Conservation (phyloP, 352 stramenopile genomes). For the Phytophthora pluvialis region DNA sequence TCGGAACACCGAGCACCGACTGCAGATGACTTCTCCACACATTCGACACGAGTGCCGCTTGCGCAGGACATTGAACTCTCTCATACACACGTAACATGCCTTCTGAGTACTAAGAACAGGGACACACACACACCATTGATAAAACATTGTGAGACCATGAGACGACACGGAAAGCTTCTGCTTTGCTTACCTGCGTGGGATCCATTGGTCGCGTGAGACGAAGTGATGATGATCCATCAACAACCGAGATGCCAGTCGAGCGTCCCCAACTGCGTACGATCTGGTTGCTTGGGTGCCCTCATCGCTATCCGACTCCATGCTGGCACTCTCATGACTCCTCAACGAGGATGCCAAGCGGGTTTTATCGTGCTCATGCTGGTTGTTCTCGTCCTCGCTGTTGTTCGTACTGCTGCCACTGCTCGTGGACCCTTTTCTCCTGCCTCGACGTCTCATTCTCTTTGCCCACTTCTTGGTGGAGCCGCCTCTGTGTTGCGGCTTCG, state of each 20-base stretch:
- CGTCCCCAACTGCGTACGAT: conserved; percentile 7
- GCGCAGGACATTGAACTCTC: conserved; percentile 72
- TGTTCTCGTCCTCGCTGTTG: conserved; percentile 36
- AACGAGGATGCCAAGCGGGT: conserved; percentile 3
- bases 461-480: conserved; percentile 30
- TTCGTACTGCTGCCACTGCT: conserved; percentile 23
- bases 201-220: conserved; percentile 60
- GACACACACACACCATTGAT: neutral
- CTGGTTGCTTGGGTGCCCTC: conserved; percentile 8
- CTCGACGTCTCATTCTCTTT: conserved; percentile 23
- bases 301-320: conserved; percentile 19
- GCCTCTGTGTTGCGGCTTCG: neutral
- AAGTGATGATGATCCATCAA: conserved; percentile 72
- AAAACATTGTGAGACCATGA: no score
- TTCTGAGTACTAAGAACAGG: conserved; percentile 39
- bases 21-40: conserved; percentile 83
- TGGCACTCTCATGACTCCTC: conserved; percentile 16
- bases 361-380: neutral
- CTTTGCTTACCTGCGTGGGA: conserved; percentile 40
- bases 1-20: conserved; percentile 77
- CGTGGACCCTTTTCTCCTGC: conserved; percentile 17
- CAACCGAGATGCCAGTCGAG: conserved; percentile 28
- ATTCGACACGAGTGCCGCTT: conserved; percentile 85
- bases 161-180: no score
- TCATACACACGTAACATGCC: conserved; percentile 67